Conservation (phyloP, 1,284 basidiomycete genomes). For the Rugosomyces carneus region DNA sequence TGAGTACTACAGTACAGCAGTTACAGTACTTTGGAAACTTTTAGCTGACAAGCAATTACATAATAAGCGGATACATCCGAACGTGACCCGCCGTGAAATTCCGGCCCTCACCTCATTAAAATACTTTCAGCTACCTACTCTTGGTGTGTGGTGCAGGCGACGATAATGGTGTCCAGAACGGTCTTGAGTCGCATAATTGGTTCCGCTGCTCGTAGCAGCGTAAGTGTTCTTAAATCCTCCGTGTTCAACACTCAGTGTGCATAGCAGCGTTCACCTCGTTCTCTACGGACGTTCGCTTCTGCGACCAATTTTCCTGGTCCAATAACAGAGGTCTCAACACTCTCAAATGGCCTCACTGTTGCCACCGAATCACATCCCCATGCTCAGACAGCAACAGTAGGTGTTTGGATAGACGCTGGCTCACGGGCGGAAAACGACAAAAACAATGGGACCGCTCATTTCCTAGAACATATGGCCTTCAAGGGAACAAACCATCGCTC, state of each 20-base stretch:
- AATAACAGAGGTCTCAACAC: slow-evolving; percentile 81
- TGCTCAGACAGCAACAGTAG: slow-evolving; percentile 97
- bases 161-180: slow-evolving; percentile 59
- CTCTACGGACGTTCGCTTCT: slow-evolving; percentile 58
- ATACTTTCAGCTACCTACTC: slow-evolving; percentile 14
- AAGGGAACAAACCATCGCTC: slow-evolving; percentile 90
- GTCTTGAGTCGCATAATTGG: slow-evolving; percentile 61
- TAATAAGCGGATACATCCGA: slow-evolving; percentile 13
- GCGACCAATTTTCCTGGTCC: slow-evolving; percentile 63
- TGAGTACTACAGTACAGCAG: too few relatives aligned
- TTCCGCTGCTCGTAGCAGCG: slow-evolving; percentile 49
- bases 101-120: slow-evolving; percentile 6
- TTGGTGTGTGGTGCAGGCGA: slow-evolving; percentile 17
- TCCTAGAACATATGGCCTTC: slow-evolving; percentile 97
- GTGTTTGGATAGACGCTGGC: slow-evolving; percentile 98
- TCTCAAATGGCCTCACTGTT: slow-evolving; percentile 89
- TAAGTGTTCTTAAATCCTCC: slow-evolving; percentile 25
- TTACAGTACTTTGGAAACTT: too few relatives aligned
- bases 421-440: slow-evolving; percentile 92
- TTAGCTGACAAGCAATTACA: too few relatives aligned
- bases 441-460: slow-evolving; percentile 96
- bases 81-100: slow-evolving; percentile 13
- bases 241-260: slow-evolving; percentile 1
- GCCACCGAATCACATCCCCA: slow-evolving; percentile 89
- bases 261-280: slow-evolving; percentile 22